These are phyloP conservation scores for Mortierella sp. DNA, from an alignment of 371 early-diverging fungal genomes.

Conservation along the genomic window DNA sequence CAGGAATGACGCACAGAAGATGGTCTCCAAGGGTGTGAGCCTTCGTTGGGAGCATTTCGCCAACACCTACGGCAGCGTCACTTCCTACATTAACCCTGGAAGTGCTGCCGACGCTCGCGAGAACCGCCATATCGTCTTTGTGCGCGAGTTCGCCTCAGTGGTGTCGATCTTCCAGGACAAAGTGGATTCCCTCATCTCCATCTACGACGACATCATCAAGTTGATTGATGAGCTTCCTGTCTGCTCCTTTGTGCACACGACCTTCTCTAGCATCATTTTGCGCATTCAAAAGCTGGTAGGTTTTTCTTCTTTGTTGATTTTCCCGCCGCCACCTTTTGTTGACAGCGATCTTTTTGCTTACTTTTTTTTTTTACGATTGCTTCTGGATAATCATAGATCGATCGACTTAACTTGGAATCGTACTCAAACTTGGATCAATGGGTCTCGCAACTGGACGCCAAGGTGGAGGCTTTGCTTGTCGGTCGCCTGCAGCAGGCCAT, in stretches of 20 bases:
- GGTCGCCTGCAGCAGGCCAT: slow-evolving; percentile 86
- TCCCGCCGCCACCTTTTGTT: background rate
- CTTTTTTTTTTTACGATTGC: slow-evolving; percentile 10
- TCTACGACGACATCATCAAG: slow-evolving; percentile 85
- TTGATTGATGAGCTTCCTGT: slow-evolving; percentile 86
- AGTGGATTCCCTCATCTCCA: slow-evolving; percentile 84
- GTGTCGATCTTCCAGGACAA: slow-evolving; percentile 98
- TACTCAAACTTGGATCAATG: slow-evolving; percentile 94
- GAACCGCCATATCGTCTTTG: slow-evolving; percentile 93
- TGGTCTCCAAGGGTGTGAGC: slow-evolving; percentile 90
- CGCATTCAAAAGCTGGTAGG: slow-evolving; percentile 86
- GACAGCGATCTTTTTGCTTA: background rate
- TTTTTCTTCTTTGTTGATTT: background rate
- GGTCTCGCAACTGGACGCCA: slow-evolving; percentile 87
- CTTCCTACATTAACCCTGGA: slow-evolving; percentile 74
- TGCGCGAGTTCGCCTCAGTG: slow-evolving; percentile 92
- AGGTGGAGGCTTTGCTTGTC: slow-evolving; percentile 86
- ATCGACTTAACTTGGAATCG: slow-evolving; percentile 92
- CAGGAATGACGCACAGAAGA: slow-evolving; percentile 91
- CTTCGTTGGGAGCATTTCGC: slow-evolving; percentile 98
- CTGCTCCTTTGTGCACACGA: slow-evolving; percentile 81
- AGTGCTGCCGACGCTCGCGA: slow-evolving; percentile 76
- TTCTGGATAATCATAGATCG: slow-evolving; percentile 65
- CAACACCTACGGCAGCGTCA: slow-evolving; percentile 61
- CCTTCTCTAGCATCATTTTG: slow-evolving; percentile 78